Conservation (phyloP, 2,329 filamentous ascomycete genomes). For the Curvularia sp. region DNA sequence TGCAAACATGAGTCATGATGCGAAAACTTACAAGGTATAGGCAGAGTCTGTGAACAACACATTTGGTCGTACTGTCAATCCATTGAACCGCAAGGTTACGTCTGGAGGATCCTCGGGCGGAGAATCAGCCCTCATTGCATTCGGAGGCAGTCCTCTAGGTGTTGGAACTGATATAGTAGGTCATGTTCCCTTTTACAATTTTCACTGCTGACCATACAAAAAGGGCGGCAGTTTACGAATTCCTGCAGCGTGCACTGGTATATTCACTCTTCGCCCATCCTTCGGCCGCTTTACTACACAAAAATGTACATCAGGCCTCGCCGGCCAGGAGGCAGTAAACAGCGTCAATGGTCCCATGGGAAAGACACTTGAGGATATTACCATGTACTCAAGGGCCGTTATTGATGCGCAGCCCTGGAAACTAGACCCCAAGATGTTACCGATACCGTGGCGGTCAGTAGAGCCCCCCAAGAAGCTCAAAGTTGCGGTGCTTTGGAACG, state of each 20-base stretch:
- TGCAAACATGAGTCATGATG: neutral
- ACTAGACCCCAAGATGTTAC: slow-evolving; percentile 60
- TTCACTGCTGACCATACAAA: slow-evolving; percentile 9
- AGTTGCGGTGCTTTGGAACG: slow-evolving; percentile 64
- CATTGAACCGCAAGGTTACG: slow-evolving; percentile 65
- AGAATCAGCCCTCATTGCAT: slow-evolving; percentile 68
- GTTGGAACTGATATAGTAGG: slow-evolving; percentile 69
- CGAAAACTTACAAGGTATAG: slow-evolving; percentile 20
- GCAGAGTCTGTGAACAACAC: slow-evolving; percentile 71
- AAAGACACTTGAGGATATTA: slow-evolving; percentile 61
- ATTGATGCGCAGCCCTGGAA: slow-evolving; percentile 59
- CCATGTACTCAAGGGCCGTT: slow-evolving; percentile 53
- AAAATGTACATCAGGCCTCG: slow-evolving; percentile 63
- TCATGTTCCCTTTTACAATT: neutral
- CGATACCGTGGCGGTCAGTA: slow-evolving; percentile 61
- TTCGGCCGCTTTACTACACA: slow-evolving; percentile 67
- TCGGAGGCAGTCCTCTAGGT: slow-evolving; percentile 67
- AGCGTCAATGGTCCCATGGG: slow-evolving; percentile 71
- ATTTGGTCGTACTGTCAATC: slow-evolving; percentile 69
- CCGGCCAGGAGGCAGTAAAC: slow-evolving; percentile 69
- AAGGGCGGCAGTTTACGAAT: slow-evolving; percentile 63
- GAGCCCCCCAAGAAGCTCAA: slow-evolving; percentile 60
- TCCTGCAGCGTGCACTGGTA: slow-evolving; percentile 64
- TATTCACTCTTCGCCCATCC: slow-evolving; percentile 65
- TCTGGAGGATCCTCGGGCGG: slow-evolving; percentile 73